Conservation (phyloP, 768 basidiomycete genomes). For the Xanthoconium purpureum region DNA sequence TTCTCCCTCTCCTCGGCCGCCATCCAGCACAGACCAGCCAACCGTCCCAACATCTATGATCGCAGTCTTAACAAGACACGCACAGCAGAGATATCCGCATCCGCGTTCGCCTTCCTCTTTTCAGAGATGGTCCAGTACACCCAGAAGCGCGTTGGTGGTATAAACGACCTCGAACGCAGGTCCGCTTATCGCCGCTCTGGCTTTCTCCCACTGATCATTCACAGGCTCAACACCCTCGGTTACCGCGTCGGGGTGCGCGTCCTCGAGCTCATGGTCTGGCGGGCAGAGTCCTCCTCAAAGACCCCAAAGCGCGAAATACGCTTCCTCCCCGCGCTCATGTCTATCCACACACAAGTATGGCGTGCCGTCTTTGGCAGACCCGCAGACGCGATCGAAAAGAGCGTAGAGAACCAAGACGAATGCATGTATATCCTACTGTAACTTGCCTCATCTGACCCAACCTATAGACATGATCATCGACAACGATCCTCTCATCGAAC, state of each 20-base stretch:
- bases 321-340: slow-evolving; percentile 88
- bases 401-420: slow-evolving; percentile 95
- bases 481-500: slow-evolving; percentile 90
- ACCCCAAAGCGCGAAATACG: slow-evolving; percentile 91
- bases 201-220: not conserved
- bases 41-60: slow-evolving; percentile 83
- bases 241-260: slow-evolving; percentile 89
- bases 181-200: slow-evolving; percentile 32
- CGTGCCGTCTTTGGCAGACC: slow-evolving; percentile 89
- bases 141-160: slow-evolving; percentile 90
- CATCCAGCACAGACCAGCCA: slow-evolving; percentile 38
- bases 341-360: slow-evolving; percentile 94
- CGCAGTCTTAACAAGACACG: slow-evolving; percentile 85
- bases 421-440: slow-evolving; percentile 47
- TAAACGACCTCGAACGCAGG: slow-evolving; percentile 94
- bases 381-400: slow-evolving; percentile 94
- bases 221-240: slow-evolving; percentile 85
- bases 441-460: slow-evolving; percentile 1
- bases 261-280: slow-evolving; percentile 83
- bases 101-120: slow-evolving; percentile 88
- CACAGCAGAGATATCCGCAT: slow-evolving; percentile 75
- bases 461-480: slow-evolving; percentile 92
- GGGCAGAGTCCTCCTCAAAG: slow-evolving; percentile 72
- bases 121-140: slow-evolving; percentile 94
- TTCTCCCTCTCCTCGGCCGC: slow-evolving; percentile 64